Evolutionary conservation across 257 asterid genomes (phyloP).

Genomic region (Rubia yunnanensis): DNA sequence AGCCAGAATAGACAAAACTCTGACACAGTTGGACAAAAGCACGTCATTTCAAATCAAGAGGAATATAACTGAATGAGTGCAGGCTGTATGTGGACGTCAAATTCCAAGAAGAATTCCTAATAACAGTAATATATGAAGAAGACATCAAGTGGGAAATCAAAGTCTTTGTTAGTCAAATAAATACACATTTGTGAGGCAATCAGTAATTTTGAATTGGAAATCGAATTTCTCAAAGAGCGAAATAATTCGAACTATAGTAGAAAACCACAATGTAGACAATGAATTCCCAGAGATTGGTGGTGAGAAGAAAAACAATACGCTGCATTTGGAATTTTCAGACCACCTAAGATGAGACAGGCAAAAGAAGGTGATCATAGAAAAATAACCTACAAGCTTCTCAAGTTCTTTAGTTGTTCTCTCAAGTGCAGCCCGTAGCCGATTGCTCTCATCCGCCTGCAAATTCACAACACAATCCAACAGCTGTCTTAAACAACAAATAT

Average conservation of each 20-base stretch:
- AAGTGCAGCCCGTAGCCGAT: constrained; percentile 73
- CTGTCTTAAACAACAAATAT: not conserved
- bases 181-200: not conserved
- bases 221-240: not conserved
- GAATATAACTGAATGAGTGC: not conserved
- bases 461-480: constrained; percentile 13
- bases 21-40: not conserved
- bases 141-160: not conserved
- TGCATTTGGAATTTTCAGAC: not conserved
- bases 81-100: not conserved
- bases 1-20: not conserved
- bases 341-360: not conserved
- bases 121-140: not conserved
- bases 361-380: not conserved
- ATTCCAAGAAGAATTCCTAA: not conserved
- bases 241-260: not conserved
- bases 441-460: constrained; percentile 89
- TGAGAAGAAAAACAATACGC: not conserved
- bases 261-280: not conserved
- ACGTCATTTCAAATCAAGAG: not conserved
- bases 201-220: not conserved
- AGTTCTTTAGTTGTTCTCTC: constrained; percentile 62
- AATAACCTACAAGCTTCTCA: constrained; percentile 61
- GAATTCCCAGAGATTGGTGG: not conserved
- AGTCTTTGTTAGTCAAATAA: no score